Conservation (phyloP, 2,329 filamentous ascomycete genomes). For the Lecanicillium sp. region DNA sequence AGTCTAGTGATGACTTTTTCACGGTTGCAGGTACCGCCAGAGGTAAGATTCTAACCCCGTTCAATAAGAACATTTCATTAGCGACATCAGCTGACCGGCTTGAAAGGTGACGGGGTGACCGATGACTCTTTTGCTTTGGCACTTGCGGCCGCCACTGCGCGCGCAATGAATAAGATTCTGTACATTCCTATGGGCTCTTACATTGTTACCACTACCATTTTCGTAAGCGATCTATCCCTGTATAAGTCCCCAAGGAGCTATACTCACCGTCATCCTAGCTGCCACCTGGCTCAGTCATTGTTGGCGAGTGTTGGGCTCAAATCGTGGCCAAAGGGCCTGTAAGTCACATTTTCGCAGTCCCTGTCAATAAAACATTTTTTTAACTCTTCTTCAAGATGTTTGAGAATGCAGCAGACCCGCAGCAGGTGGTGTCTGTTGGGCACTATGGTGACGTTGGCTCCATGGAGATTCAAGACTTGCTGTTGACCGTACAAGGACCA, state of each 20-base stretch:
- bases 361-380: not conserved
- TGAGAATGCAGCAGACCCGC: conserved; percentile 35
- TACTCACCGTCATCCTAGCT: conserved; percentile 18
- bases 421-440: conserved; percentile 45
- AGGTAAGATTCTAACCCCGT: too few relatives aligned
- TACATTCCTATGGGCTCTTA: conserved; percentile 3
- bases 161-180: not conserved
- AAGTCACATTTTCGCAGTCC: not conserved
- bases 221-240: not conserved
- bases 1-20: conserved; percentile 8
- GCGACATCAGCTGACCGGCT: too few relatives aligned
- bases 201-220: not conserved
- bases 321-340: conserved; percentile 35
- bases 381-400: conserved; percentile 30
- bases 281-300: conserved; percentile 31
- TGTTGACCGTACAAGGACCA: conserved; percentile 47
- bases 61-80: too few relatives aligned
- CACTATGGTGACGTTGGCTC: conserved; percentile 43
- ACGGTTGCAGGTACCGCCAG: conserved; percentile 32
- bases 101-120: conserved; percentile 20
- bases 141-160: conserved; percentile 2
- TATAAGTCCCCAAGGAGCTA: not conserved
- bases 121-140: conserved; percentile 30
- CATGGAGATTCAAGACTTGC: conserved; percentile 52
- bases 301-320: conserved; percentile 35